Evolutionary conservation across 192 early-diverging fungal species (phyloP).

Genomic region (Mortierella claussenii): DNA sequence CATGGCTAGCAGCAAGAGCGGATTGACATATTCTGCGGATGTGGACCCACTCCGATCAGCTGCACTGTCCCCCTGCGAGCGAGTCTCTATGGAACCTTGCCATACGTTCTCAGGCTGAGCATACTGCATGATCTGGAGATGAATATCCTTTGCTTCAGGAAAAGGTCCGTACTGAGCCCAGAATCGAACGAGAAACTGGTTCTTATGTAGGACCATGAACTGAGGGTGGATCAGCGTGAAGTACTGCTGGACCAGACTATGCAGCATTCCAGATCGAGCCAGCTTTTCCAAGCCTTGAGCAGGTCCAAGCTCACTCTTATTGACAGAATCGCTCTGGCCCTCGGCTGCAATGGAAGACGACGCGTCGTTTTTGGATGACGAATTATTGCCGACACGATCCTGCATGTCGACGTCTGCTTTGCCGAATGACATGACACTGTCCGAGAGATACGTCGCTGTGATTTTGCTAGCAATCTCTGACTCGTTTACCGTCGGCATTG

Average conservation of each 20-base stretch:
- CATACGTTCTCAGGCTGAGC: conserved; percentile 3
- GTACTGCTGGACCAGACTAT: conserved; percentile 41
- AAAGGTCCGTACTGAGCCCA: conserved; percentile 36
- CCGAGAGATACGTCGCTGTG: conserved; percentile 1
- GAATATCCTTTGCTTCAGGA: conserved; percentile 31
- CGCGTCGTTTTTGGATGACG: neutral
- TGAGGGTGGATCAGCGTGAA: conserved; percentile 42
- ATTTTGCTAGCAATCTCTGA: conserved; percentile 6
- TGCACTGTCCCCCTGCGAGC: neutral
- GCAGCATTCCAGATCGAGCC: conserved; percentile 29
- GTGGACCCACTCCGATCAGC: neutral
- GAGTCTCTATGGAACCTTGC: conserved; percentile 3
- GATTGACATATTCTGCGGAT: neutral
- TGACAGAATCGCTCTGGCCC: neutral
- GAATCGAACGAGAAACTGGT: conserved; percentile 43
- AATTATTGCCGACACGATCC: neutral
- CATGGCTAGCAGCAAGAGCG: conserved; percentile 44
- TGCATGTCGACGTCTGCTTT: conserved; percentile 23
- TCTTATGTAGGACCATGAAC: conserved; percentile 45
- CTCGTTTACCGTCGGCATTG: neutral
- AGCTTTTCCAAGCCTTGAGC: conserved; percentile 11
- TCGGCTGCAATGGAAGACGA: neutral
- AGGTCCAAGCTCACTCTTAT: neutral
- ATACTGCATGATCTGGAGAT: conserved; percentile 14
- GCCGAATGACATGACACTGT: neutral